phyloP scores from a whole-genome alignment of 2,329 filamentous ascomycete species.

The Ploettnerulaceae sp. region DNA sequence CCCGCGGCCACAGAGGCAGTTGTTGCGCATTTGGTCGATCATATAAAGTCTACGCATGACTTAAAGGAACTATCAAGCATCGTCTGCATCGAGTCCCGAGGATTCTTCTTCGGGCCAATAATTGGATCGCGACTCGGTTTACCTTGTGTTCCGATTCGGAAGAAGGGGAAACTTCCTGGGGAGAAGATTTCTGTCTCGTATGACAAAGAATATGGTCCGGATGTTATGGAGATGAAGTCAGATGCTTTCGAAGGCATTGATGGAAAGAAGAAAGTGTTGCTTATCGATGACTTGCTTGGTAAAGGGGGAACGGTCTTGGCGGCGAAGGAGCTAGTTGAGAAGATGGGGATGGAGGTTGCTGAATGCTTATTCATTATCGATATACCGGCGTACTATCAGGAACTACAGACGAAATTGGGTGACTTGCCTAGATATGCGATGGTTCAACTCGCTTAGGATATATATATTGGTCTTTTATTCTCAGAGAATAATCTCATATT shows the following conservation, averaged over 20 bases:
- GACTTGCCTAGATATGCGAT: constrained; percentile 22
- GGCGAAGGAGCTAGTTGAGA: constrained; percentile 74
- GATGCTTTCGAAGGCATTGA: constrained; percentile 54
- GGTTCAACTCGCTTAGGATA: too few species aligned
- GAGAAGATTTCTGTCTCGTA: constrained; percentile 77
- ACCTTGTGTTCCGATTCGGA: constrained; percentile 84
- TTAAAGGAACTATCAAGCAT: constrained; percentile 39
- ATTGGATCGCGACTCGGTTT: constrained; percentile 76
- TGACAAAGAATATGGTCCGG: constrained; percentile 90
- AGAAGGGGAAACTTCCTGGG: constrained; percentile 90
- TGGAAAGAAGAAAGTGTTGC: constrained; percentile 76
- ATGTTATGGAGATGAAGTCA: constrained; percentile 91
- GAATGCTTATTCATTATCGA: constrained; percentile 93
- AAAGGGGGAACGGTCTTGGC: constrained; percentile 87
- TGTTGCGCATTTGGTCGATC: constrained; percentile 14
- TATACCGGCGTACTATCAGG: constrained; percentile 18
- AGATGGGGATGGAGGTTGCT: constrained; percentile 74
- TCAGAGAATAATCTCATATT: too few species aligned
- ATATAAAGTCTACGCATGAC: constrained; percentile 18
- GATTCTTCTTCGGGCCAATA: constrained; percentile 87
- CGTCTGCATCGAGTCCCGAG: constrained; percentile 84
- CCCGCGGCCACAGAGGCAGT: constrained; percentile 21
- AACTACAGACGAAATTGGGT: constrained; percentile 15
- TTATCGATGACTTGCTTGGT: constrained; percentile 96
- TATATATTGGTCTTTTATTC: too few species aligned